Base-by-base conservation (phyloP, 139 green algal genomes). In the Closterium sp. region DNA sequence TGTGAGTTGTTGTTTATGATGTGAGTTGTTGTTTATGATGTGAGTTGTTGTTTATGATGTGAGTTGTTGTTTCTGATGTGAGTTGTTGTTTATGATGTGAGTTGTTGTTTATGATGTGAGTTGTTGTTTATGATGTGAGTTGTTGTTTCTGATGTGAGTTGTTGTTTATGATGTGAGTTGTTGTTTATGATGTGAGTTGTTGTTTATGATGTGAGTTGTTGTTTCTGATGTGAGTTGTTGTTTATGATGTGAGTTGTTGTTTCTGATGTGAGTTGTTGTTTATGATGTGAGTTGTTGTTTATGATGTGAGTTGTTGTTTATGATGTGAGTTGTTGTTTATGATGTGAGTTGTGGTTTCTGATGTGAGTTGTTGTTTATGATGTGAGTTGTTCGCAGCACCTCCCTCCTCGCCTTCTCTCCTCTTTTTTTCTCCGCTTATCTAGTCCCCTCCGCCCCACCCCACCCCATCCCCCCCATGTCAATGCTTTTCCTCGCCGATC, bases 11-110 rank as follows among this genome's bases (percentile, higher is more conserved):
- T n/a, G n/a, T n/a, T n/a, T n/a, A 93, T 12, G 28, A 93, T 92
- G 90, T 93, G 87, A 93, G 90, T 91, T 30, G n/a, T n/a, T n/a
- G n/a, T n/a, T n/a, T n/a, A 93, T 12, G 28, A 93, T 92, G 90
- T 93, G 87, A 93, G 90, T 91, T 30, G n/a, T n/a, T n/a, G n/a
- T n/a, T n/a, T n/a, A 93, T 12, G 28, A 93, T 92, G 90, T 93
- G 87, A 93, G 90, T 91, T 30, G n/a, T n/a, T n/a, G n/a, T n/a
- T n/a, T n/a, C n/a, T 12, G 28, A 93, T 92, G 90, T 93, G 87
- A 93, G 90, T 91, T 30, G n/a, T n/a, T n/a, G n/a, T n/a, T n/a
- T n/a, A 93, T 12, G 28, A 93, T 92, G 90, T 93, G 87, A 93
- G 90, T 91, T 30, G n/a, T n/a, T n/a, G n/a, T n/a, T n/a, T n/a